Evolutionary conservation across 345 rosid species (phyloP).

Genomic region (Trapa bicornis): DNA sequence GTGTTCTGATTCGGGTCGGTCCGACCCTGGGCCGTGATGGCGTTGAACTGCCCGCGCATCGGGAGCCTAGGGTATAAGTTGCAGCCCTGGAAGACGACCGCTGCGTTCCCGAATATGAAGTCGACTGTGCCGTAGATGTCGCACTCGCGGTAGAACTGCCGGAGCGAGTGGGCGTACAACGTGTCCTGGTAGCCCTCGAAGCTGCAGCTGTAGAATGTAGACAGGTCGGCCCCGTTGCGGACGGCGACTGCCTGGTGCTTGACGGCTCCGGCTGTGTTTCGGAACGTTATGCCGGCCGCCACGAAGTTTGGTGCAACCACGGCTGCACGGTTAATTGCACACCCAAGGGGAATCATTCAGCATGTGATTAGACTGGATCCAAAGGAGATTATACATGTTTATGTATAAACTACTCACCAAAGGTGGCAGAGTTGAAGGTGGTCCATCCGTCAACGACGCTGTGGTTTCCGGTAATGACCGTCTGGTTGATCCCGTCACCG

Average conservation of each 20-base stretch:
- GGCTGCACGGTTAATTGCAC: slow-evolving; percentile 10
- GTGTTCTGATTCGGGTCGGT: slow-evolving; percentile 39
- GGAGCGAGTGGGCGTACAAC: slow-evolving; percentile 34
- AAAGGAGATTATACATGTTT: too few species aligned
- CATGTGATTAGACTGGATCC: too few species aligned
- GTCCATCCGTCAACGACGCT: slow-evolving; percentile 73
- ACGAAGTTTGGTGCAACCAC: slow-evolving; percentile 33
- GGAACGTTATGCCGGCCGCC: slow-evolving; percentile 36
- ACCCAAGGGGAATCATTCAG: too few species aligned
- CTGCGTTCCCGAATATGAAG: slow-evolving; percentile 40
- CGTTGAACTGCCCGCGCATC: slow-evolving; percentile 12
- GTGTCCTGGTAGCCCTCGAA: slow-evolving; percentile 54
- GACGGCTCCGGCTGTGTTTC: slow-evolving; percentile 42
- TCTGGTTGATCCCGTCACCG: slow-evolving; percentile 72
- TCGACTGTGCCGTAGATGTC: slow-evolving; percentile 47
- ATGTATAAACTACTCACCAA: slow-evolving; percentile 22
- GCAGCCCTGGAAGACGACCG: slow-evolving; percentile 27
- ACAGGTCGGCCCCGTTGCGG: slow-evolving; percentile 37
- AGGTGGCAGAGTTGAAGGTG: slow-evolving; percentile 75
- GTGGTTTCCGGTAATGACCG: slow-evolving; percentile 65
- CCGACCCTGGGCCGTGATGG: slow-evolving; percentile 36
- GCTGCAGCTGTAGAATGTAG: slow-evolving; percentile 36
- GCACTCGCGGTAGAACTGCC: slow-evolving; percentile 44
- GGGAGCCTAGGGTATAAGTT: slow-evolving; percentile 18
- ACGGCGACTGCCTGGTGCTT: slow-evolving; percentile 51